Percentiles rank a stretch among this genome's conserved stretches.
Evolutionary conservation across 2,329 filamentous ascomycete species (phyloP).

Genomic region (Diaporthe sp.): DNA sequence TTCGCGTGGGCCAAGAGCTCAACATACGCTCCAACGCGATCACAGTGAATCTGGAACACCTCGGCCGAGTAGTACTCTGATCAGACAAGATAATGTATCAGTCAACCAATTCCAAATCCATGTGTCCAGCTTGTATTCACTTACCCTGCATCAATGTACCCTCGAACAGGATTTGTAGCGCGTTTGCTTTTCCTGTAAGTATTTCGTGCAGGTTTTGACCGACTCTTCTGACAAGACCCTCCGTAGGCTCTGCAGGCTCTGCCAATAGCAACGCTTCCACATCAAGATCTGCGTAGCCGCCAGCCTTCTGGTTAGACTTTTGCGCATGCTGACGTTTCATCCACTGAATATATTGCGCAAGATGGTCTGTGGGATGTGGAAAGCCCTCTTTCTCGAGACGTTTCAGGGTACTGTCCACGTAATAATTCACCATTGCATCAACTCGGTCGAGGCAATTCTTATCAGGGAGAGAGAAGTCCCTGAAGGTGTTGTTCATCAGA

Average conservation of each 20-base stretch:
- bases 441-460: neutral
- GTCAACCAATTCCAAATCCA: neutral
- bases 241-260: neutral
- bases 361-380: neutral
- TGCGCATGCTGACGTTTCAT: neutral
- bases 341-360: neutral
- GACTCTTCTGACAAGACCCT: neutral
- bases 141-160: slow-evolving; percentile 1
- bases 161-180: neutral
- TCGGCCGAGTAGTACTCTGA: slow-evolving; percentile 20
- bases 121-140: neutral
- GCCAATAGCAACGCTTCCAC: neutral
- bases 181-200: neutral
- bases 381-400: neutral
- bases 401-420: neutral
- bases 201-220: neutral
- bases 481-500: slow-evolving; percentile 5
- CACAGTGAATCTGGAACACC: slow-evolving; percentile 9
- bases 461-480: neutral
- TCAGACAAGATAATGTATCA: neutral
- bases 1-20: neutral
- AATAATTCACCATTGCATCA: neutral
- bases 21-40: slow-evolving; percentile 5
- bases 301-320: neutral
- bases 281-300: neutral